These are phyloP conservation scores for Auriscalpium orientale DNA, from an alignment of 768 basidiomycete species.

Conservation along the genomic window DNA sequence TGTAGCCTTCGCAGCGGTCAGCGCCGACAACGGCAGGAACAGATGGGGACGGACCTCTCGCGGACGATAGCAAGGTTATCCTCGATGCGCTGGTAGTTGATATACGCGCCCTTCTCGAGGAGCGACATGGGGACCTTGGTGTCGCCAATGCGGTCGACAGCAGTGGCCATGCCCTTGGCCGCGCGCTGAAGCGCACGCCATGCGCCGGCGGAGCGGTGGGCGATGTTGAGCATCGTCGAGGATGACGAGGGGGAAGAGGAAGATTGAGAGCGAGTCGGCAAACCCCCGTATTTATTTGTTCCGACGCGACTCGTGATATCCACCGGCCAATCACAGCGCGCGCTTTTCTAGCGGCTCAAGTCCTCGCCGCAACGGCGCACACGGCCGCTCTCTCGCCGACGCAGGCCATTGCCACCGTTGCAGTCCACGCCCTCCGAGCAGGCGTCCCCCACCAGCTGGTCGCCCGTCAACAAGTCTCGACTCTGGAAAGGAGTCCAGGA, in stretches of 20 bases:
- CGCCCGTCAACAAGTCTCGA: too few species aligned
- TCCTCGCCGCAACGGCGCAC: too few species aligned
- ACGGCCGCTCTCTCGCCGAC: too few species aligned
- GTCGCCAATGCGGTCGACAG: conserved; percentile 69
- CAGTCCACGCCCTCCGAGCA: too few species aligned
- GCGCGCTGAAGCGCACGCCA: conserved; percentile 14
- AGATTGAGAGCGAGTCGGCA: neutral
- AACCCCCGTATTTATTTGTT: neutral
- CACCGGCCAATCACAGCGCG: too few species aligned
- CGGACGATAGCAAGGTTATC: conserved; percentile 90
- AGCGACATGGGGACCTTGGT: conserved; percentile 87
- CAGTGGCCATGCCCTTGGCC: conserved; percentile 67
- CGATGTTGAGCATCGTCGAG: conserved; percentile 14
- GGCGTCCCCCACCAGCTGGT: too few species aligned
- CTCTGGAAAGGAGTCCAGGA: too few species aligned
- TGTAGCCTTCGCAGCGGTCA: conserved; percentile 47
- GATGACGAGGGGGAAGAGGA: neutral
- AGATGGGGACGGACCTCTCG: conserved; percentile 46
- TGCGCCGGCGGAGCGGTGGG: conserved; percentile 13
- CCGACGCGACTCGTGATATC: too few species aligned
- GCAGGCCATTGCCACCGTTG: too few species aligned
- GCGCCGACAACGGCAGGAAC: neutral
- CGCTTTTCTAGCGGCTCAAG: too few species aligned
- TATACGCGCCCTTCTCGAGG: conserved; percentile 74
- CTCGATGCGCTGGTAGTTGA: conserved; percentile 97